A percentile compares a stretch with the other conserved stretches of the same genome.
These are phyloP conservation scores for Cercis canadensis DNA, from an alignment of 306 rosid genomes.

Conservation along the genomic window DNA sequence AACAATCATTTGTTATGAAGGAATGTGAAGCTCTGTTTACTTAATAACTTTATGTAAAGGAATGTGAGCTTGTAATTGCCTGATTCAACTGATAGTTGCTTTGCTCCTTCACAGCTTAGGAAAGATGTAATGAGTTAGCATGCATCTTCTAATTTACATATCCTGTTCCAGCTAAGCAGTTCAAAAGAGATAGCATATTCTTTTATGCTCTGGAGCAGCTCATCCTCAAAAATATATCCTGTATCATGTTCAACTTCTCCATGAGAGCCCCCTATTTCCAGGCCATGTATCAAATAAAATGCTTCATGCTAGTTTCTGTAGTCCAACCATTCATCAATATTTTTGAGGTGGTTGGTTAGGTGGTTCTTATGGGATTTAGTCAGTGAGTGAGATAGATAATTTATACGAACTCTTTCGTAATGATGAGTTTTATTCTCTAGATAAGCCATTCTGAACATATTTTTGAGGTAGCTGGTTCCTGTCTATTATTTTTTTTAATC, in stretches of 20 bases:
- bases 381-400: slow-evolving; percentile 17
- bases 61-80: slow-evolving; percentile 22
- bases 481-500: too few relatives aligned
- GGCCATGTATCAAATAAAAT: background rate
- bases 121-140: slow-evolving; percentile 14
- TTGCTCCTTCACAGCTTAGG: slow-evolving; percentile 15
- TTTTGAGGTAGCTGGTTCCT: slow-evolving; percentile 23
- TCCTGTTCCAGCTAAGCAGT: slow-evolving; percentile 5
- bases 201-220: slow-evolving; percentile 4
- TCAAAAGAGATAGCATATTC: slow-evolving; percentile 6
- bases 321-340: background rate
- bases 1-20: too few relatives aligned
- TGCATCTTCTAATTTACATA: slow-evolving; percentile 5
- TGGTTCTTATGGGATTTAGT: background rate
- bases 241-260: background rate
- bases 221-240: background rate
- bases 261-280: background rate
- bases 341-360: slow-evolving; percentile 6
- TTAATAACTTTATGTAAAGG: slow-evolving; percentile 20
- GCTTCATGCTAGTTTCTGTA: slow-evolving; percentile 12
- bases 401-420: slow-evolving; percentile 2
- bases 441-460: slow-evolving; percentile 21
- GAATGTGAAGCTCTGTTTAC: too few relatives aligned
- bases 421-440: slow-evolving; percentile 11
- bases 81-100: slow-evolving; percentile 3